A percentile compares a stretch with the other conserved stretches of the same genome.
These are phyloP conservation scores for Didymella keratinophila DNA, from an alignment of 2,329 filamentous ascomycete genomes.

Conservation along the genomic window DNA sequence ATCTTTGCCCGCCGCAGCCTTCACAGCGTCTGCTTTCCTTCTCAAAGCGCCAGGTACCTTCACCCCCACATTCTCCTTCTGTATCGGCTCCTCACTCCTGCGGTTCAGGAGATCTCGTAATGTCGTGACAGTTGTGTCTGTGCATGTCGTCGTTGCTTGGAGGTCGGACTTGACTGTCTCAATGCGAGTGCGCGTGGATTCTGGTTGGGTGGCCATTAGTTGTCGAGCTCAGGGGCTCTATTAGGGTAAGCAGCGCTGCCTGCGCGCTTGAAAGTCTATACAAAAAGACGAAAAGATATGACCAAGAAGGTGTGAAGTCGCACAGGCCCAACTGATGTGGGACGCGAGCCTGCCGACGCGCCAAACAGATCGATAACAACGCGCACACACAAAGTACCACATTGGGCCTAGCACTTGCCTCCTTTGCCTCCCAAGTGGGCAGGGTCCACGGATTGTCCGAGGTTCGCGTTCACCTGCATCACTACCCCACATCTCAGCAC, in stretches of 20 bases:
- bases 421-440: background rate
- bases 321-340: constrained; percentile 9
- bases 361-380: constrained; percentile 22
- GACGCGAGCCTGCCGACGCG: constrained; percentile 14
- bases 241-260: constrained; percentile 19
- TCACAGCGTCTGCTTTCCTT: constrained; percentile 44
- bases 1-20: constrained; percentile 40
- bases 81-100: constrained; percentile 43
- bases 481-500: constrained; percentile 21
- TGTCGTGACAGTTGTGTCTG: constrained; percentile 54
- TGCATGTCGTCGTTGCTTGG: constrained; percentile 58
- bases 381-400: constrained; percentile 13
- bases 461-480: constrained; percentile 3
- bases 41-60: constrained; percentile 38
- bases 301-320: constrained; percentile 11
- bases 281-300: constrained; percentile 17
- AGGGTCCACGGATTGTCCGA: constrained; percentile 13
- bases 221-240: constrained; percentile 18
- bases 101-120: constrained; percentile 57
- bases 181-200: constrained; percentile 54
- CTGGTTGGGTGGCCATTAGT: constrained; percentile 41
- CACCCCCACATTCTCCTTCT: constrained; percentile 44
- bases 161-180: constrained; percentile 60
- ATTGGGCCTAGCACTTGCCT: constrained; percentile 4
- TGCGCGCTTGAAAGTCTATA: constrained; percentile 18